Evolutionary conservation across 2,329 filamentous ascomycete species (phyloP).

Genomic region (Aspergillus sp.): DNA sequence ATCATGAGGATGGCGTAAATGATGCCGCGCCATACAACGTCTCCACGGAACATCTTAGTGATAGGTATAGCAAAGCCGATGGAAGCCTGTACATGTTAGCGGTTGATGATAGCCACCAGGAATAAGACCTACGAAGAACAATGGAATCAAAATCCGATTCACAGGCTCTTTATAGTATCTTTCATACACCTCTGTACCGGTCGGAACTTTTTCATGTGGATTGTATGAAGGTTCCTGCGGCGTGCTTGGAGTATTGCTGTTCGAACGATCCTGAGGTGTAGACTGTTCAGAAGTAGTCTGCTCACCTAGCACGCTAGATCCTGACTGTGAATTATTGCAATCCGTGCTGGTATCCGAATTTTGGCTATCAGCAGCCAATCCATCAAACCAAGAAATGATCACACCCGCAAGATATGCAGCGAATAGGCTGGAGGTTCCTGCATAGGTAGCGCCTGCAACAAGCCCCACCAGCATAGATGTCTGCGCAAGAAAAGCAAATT

Average conservation of each 20-base stretch:
- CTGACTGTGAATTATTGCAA: no score
- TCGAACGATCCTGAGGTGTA: background rate
- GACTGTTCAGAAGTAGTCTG: background rate
- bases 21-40: conserved; percentile 70
- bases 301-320: no score
- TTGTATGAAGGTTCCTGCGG: background rate
- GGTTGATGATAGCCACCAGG: background rate
- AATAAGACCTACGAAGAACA: conserved; percentile 66
- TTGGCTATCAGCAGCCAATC: background rate
- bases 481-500: conserved; percentile 46
- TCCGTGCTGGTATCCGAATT: background rate
- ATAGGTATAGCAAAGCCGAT: conserved; percentile 81
- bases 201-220: conserved; percentile 12
- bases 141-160: conserved; percentile 62
- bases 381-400: conserved; percentile 54
- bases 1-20: conserved; percentile 73
- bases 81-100: conserved; percentile 41
- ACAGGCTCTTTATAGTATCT: conserved; percentile 50
- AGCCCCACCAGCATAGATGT: conserved; percentile 49
- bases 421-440: conserved; percentile 59
- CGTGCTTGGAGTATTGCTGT: background rate
- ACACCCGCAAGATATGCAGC: conserved; percentile 61
- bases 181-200: conserved; percentile 43
- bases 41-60: conserved; percentile 64
- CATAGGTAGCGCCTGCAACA: conserved; percentile 54